A percentile compares a stretch with the other conserved stretches of the same genome.
Conservation (phyloP, 495 filamentous ascomycete genomes). For the Chaetomium fimeti region DNA sequence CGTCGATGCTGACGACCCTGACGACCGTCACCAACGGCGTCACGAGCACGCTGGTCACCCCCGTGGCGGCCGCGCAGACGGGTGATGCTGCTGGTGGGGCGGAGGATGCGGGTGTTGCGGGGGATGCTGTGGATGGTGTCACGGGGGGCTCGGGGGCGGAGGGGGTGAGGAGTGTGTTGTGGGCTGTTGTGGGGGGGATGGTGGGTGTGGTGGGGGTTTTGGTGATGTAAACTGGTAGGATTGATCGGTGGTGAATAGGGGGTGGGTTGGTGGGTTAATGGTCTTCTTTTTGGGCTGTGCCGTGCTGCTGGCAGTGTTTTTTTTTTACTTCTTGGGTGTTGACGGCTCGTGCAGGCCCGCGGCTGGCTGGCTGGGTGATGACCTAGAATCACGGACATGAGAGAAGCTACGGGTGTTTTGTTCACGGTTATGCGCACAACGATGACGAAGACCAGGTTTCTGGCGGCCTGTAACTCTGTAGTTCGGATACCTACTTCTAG, state of each 20-base stretch:
- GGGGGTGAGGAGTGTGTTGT: background rate
- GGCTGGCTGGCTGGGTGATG: background rate
- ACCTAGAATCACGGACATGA: background rate
- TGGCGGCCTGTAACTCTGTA: background rate
- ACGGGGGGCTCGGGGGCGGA: background rate
- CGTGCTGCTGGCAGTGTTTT: conserved; percentile 7
- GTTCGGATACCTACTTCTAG: background rate
- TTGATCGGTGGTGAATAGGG: background rate
- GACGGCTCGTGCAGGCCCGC: background rate
- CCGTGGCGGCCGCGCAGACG: conserved; percentile 10
- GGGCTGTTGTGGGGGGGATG: background rate
- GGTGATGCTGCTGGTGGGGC: background rate
- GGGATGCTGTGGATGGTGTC: background rate
- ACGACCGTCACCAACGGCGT: conserved; percentile 16
- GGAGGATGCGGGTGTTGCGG: background rate
- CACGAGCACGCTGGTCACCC: conserved; percentile 9
- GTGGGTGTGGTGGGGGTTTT: background rate
- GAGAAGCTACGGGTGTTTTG: background rate
- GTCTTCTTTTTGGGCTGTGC: background rate
- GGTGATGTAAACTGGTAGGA: background rate
- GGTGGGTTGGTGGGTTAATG: background rate
- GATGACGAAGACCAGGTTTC: too few species aligned
- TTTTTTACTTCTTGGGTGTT: background rate
- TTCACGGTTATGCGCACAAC: background rate
- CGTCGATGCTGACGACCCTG: conserved; percentile 9